phyloP scores from a whole-genome alignment of 768 basidiomycete genomes.

The Termitomyces titanicus region DNA sequence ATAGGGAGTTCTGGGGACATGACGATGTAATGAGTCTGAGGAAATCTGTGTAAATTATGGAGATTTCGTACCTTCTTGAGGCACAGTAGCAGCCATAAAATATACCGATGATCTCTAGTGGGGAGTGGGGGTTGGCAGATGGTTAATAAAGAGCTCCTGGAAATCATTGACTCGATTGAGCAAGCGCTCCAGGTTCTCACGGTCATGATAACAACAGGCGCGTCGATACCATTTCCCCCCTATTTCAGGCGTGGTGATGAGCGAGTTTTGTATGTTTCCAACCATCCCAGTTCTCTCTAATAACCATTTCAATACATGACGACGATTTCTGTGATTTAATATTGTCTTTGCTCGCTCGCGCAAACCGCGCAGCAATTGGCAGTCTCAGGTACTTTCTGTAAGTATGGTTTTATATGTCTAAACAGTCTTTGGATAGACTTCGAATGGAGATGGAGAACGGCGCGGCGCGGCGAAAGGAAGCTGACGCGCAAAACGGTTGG shows the following conservation, averaged over 20 bases:
- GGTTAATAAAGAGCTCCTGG: neutral
- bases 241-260: too few relatives aligned
- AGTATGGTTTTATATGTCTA: neutral
- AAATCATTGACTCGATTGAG: slow-evolving; percentile 4
- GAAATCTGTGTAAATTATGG: slow-evolving; percentile 11
- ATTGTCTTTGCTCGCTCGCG: neutral
- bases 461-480: slow-evolving; percentile 21
- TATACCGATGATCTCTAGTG: slow-evolving; percentile 2
- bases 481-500: slow-evolving; percentile 22
- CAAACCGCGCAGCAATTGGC: slow-evolving; percentile 8
- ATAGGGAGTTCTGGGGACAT: slow-evolving; percentile 74
- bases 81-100: slow-evolving; percentile 64
- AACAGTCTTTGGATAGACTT: slow-evolving; percentile 21
- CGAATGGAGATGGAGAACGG: slow-evolving; percentile 22
- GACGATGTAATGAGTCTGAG: slow-evolving; percentile 17
- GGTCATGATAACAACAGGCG: too few relatives aligned
- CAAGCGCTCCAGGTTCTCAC: slow-evolving; percentile 14
- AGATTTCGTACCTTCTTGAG: slow-evolving; percentile 66
- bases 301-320: too few relatives aligned
- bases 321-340: too few relatives aligned
- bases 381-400: slow-evolving; percentile 8
- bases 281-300: too few relatives aligned
- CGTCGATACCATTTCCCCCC: too few relatives aligned
- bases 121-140: neutral
- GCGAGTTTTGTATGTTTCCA: too few relatives aligned